A percentile compares a stretch with the other conserved stretches of the same genome.
Conservation (phyloP, 192 early-diverging fungal genomes). For the Lobosporangium transversale region DNA sequence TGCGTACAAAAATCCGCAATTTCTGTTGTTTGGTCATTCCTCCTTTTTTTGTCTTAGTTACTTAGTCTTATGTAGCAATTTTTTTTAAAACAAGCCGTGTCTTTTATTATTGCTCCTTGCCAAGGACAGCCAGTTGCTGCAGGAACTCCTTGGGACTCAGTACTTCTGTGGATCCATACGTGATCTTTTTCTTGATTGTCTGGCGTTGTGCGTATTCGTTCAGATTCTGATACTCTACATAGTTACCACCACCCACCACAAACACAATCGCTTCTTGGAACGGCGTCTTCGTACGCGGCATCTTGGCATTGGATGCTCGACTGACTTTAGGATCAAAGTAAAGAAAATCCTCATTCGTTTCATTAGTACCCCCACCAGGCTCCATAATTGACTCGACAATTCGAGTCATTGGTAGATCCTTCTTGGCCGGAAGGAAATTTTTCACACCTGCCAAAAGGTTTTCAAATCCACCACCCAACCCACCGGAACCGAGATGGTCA, state of each 20-base stretch:
- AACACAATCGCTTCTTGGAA: conserved; percentile 97
- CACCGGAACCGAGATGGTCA: conserved; percentile 74
- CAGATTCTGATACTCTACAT: conserved; percentile 97
- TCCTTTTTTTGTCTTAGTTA: no score
- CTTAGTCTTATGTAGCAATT: no score
- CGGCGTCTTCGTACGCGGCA: conserved; percentile 54
- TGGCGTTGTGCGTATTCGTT: conserved; percentile 81
- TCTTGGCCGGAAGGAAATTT: conserved; percentile 91
- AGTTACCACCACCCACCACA: conserved; percentile 98
- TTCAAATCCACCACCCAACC: conserved; percentile 75
- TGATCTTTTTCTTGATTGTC: conserved; percentile 78
- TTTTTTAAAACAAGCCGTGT: no score
- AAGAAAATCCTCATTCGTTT: conserved; percentile 83
- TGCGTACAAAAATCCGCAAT: conserved; percentile 17
- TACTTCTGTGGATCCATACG: conserved; percentile 95
- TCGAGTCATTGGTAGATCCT: conserved; percentile 88
- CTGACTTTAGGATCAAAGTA: conserved; percentile 89
- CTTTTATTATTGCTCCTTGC: conserved; percentile 52
- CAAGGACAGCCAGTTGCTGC: conserved; percentile 78
- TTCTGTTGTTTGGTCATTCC: no score
- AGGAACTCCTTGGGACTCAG: conserved; percentile 84
- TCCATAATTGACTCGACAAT: conserved; percentile 90
- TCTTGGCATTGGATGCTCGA: conserved; percentile 62
- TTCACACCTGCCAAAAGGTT: conserved; percentile 89
- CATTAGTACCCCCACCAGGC: conserved; percentile 58